A percentile compares a stretch with the other conserved stretches of the same genome.
These are phyloP conservation scores for Fusarium dlaminii DNA, from an alignment of 2,329 filamentous ascomycete species.

Conservation along the genomic window DNA sequence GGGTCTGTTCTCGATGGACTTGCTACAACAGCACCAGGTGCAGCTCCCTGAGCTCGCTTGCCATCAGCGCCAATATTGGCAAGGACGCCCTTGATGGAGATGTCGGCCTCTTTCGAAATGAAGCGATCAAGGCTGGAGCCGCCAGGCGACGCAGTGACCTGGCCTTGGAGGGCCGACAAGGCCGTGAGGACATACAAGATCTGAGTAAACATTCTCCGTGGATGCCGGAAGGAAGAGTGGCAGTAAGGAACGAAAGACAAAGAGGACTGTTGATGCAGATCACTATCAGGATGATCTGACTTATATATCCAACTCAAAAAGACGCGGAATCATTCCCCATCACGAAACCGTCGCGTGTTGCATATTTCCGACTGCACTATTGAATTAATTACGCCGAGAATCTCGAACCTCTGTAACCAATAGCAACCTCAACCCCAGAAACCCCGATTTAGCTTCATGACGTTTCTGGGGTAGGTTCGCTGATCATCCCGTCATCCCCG, in stretches of 20 bases:
- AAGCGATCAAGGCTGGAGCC: conserved; percentile 17
- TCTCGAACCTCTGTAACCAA: background rate
- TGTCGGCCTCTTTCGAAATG: conserved; percentile 21
- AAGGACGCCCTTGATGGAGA: conserved; percentile 35
- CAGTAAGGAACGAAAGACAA: background rate
- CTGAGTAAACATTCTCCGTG: conserved; percentile 1
- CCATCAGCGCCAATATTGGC: conserved; percentile 65
- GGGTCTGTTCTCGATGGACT: conserved; percentile 62
- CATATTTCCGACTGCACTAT: background rate
- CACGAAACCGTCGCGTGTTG: background rate
- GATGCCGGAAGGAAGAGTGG: background rate
- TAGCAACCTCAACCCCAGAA: background rate
- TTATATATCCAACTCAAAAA: background rate
- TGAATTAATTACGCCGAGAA: conserved; percentile 14
- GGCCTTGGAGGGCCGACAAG: background rate
- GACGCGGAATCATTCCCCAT: background rate
- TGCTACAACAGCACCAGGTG: conserved; percentile 63
- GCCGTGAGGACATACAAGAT: conserved; percentile 5
- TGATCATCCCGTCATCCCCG: conserved; percentile 7
- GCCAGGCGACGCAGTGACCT: background rate
- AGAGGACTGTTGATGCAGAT: background rate
- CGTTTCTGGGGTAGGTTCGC: conserved; percentile 17
- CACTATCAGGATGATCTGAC: too few species aligned
- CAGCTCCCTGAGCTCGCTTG: conserved; percentile 57
- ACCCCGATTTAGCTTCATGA: conserved; percentile 1